A percentile compares a stretch with the other conserved stretches of the same genome.
Evolutionary conservation across 2,329 filamentous ascomycete genomes (phyloP).

Genomic region (Diaporthe capsici): DNA sequence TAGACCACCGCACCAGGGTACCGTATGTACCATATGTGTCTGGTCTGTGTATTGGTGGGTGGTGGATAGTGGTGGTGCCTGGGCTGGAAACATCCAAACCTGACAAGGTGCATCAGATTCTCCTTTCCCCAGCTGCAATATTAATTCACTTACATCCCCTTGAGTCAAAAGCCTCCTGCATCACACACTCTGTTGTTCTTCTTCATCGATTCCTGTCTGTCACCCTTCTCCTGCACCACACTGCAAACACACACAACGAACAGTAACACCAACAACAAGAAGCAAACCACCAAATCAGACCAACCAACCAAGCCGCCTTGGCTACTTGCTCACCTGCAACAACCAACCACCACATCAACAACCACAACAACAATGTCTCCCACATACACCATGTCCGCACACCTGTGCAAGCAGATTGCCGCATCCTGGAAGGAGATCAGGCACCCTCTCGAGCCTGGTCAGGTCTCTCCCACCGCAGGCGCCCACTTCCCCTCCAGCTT

Average conservation of each 20-base stretch:
- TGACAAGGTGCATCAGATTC: conserved; percentile 24
- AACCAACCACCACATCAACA: conserved; percentile 18
- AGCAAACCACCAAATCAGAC: background rate
- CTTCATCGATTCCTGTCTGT: background rate
- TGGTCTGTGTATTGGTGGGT: background rate
- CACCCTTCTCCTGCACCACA: conserved; percentile 6
- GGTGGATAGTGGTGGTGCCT: background rate
- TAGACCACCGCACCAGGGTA: background rate
- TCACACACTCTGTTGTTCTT: background rate
- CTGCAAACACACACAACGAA: background rate
- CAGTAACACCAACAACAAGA: background rate
- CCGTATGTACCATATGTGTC: background rate
- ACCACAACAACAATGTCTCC: conserved; percentile 62
- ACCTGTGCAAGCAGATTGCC: conserved; percentile 72
- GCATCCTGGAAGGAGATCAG: conserved; percentile 69
- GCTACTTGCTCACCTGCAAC: background rate
- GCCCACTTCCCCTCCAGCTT: conserved; percentile 48
- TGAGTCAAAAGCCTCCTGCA: background rate
- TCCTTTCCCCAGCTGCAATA: conserved; percentile 24
- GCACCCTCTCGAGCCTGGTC: conserved; percentile 49
- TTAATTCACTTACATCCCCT: conserved; percentile 30
- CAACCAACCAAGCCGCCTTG: background rate
- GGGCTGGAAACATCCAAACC: conserved; percentile 7
- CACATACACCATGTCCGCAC: conserved; percentile 73
- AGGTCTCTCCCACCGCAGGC: conserved; percentile 46